Conservation (phyloP, 257 asterid species). For the Solanum pennellii region DNA sequence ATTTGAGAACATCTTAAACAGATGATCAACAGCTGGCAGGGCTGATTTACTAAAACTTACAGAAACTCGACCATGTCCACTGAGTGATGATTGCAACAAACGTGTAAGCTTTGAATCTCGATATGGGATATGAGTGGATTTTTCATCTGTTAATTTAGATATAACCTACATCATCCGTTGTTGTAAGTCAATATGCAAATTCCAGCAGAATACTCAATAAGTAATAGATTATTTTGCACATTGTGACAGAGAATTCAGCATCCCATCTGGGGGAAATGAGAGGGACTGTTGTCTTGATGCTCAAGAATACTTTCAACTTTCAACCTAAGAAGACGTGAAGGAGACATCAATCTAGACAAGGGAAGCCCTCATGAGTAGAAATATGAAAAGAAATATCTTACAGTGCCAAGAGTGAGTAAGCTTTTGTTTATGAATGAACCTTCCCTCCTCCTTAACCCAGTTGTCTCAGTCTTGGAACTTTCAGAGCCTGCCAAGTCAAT, state of each 20-base stretch:
- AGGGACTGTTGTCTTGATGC: background rate
- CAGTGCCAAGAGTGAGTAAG: conserved; percentile 79
- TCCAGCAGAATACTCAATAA: background rate
- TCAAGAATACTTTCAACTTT: background rate
- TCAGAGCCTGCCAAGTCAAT: conserved; percentile 94
- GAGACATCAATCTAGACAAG: background rate
- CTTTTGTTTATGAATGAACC: conserved; percentile 81
- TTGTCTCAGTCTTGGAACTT: conserved; percentile 76
- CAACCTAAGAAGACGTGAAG: background rate
- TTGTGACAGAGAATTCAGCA: background rate
- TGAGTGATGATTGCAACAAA: conserved; percentile 73
- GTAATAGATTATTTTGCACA: background rate
- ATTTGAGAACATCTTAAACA: background rate
- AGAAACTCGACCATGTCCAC: conserved; percentile 77
- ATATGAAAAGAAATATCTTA: conserved; percentile 25
- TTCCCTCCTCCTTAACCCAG: conserved; percentile 72
- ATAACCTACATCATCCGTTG: conserved; percentile 42
- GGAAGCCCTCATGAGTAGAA: conserved; percentile 3
- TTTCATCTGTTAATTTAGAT: conserved; percentile 71
- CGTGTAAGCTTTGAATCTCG: conserved; percentile 85
- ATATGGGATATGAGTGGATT: conserved; percentile 74
- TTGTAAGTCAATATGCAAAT: background rate
- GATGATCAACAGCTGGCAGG: background rate
- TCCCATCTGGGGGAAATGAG: background rate
- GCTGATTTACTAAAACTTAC: conserved; percentile 31